phyloP scores from a whole-genome alignment of 768 basidiomycete species.

The Mycena polygramma region DNA sequence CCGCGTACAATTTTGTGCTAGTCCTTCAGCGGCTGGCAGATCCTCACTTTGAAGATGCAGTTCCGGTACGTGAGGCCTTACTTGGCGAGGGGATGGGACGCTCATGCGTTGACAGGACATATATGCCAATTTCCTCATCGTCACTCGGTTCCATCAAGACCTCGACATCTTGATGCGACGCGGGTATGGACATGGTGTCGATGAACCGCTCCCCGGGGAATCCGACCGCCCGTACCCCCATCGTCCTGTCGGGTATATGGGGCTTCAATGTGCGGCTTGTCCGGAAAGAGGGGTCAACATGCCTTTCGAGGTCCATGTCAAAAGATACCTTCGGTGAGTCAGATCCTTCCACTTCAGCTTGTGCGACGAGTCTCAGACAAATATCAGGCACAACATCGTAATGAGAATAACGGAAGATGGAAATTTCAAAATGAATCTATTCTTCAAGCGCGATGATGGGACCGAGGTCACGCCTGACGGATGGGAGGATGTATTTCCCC shows the following conservation, averaged over 20 bases:
- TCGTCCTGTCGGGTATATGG: slow-evolving; percentile 11
- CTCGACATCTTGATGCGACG: slow-evolving; percentile 19
- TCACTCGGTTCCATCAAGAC: slow-evolving; percentile 15
- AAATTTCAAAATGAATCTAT: slow-evolving; percentile 24
- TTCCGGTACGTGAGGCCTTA: slow-evolving; percentile 18
- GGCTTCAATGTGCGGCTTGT: slow-evolving; percentile 17
- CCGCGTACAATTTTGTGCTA: slow-evolving; percentile 21
- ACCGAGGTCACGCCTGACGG: slow-evolving; percentile 18
- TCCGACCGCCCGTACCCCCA: slow-evolving; percentile 23
- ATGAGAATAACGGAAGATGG: slow-evolving; percentile 13
- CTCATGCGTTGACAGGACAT: slow-evolving; percentile 20
- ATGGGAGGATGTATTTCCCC: slow-evolving; percentile 31
- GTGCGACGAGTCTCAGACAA: background rate
- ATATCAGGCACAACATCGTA: slow-evolving; percentile 10
- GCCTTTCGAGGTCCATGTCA: slow-evolving; percentile 8
- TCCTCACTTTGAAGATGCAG: slow-evolving; percentile 19
- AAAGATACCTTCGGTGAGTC: slow-evolving; percentile 25
- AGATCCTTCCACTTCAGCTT: background rate
- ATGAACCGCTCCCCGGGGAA: slow-evolving; percentile 21
- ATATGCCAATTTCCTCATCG: slow-evolving; percentile 14
- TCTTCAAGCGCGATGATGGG: slow-evolving; percentile 32
- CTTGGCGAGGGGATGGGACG: too few relatives aligned
- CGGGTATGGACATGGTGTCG: slow-evolving; percentile 18
- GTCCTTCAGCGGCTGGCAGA: slow-evolving; percentile 31
- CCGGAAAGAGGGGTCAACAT: slow-evolving; percentile 28